Evolutionary conservation across 768 basidiomycete genomes (phyloP).

Genomic region (Termitomyces sp.): DNA sequence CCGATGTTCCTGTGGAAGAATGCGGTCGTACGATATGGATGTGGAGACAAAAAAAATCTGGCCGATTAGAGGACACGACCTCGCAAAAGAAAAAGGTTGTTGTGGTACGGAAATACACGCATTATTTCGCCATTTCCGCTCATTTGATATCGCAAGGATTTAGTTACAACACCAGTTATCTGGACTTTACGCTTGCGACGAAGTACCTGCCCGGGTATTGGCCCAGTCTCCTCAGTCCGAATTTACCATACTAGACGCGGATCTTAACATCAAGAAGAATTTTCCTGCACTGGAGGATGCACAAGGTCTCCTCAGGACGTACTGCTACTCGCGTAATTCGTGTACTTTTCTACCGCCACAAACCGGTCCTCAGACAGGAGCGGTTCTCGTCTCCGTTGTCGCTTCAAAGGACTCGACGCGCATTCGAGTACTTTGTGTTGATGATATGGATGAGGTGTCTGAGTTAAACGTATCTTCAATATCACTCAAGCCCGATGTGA

Average conservation of each 20-base stretch:
- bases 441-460: slow-evolving; percentile 23
- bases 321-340: slow-evolving; percentile 21
- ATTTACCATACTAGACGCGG: slow-evolving; percentile 23
- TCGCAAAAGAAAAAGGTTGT: slow-evolving; percentile 31
- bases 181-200: slow-evolving; percentile 18
- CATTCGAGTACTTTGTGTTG: slow-evolving; percentile 25
- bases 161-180: slow-evolving; percentile 40
- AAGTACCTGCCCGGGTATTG: slow-evolving; percentile 19
- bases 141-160: slow-evolving; percentile 11
- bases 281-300: slow-evolving; percentile 9
- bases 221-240: slow-evolving; percentile 25
- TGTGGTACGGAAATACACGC: slow-evolving; percentile 1
- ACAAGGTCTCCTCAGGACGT: slow-evolving; percentile 16
- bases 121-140: slow-evolving; percentile 6
- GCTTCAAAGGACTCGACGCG: slow-evolving; percentile 19
- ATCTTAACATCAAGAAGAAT: slow-evolving; percentile 19
- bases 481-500: slow-evolving; percentile 25
- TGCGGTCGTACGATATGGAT: slow-evolving; percentile 50
- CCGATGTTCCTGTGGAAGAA: slow-evolving; percentile 35
- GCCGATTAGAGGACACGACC: slow-evolving; percentile 22
- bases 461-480: slow-evolving; percentile 23
- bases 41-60: slow-evolving; percentile 52
- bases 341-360: slow-evolving; percentile 23
- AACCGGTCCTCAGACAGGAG: slow-evolving; percentile 15
- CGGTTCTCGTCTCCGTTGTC: slow-evolving; percentile 19